These are phyloP conservation scores for Scenedesmus sp. DNA, from an alignment of 163 green algal genomes.

Conservation along the genomic window DNA sequence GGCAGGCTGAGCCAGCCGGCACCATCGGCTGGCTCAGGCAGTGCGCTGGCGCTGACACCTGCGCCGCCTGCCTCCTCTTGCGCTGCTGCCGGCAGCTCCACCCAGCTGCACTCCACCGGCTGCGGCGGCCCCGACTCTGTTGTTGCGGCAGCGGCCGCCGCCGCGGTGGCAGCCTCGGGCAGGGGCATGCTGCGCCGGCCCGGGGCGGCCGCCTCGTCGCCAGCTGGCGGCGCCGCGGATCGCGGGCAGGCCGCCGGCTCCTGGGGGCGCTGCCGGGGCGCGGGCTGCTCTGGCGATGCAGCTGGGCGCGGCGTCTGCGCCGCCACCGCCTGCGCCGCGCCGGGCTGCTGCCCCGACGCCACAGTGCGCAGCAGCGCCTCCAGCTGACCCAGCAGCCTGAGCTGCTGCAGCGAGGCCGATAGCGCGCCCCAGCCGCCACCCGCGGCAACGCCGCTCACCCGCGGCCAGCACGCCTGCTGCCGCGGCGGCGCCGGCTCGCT, in stretches of 20 bases:
- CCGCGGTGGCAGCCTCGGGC: neutral
- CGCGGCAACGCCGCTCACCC: neutral
- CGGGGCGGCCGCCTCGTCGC: neutral
- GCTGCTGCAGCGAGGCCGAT: conserved; percentile 25
- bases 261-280: neutral
- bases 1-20: neutral
- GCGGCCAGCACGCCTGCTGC: neutral
- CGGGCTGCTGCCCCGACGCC: too few species aligned
- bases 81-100: neutral
- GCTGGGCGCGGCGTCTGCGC: conserved; percentile 9
- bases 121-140: neutral
- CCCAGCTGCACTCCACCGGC: neutral
- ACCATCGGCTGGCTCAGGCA: neutral
- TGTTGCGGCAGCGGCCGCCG: neutral
- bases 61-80: neutral
- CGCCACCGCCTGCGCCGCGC: too few species aligned
- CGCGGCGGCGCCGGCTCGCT: conserved; percentile 16
- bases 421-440: conserved; percentile 21
- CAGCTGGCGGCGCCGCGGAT: neutral
- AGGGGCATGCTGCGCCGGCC: neutral
- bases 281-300: neutral
- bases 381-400: conserved; percentile 33
- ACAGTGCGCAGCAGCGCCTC: conserved; percentile 31
- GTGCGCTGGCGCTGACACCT: neutral
- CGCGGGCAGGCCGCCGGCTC: neutral